Base-by-base conservation (phyloP, 2,329 filamentous ascomycete species). In the Botrytis fabae region DNA sequence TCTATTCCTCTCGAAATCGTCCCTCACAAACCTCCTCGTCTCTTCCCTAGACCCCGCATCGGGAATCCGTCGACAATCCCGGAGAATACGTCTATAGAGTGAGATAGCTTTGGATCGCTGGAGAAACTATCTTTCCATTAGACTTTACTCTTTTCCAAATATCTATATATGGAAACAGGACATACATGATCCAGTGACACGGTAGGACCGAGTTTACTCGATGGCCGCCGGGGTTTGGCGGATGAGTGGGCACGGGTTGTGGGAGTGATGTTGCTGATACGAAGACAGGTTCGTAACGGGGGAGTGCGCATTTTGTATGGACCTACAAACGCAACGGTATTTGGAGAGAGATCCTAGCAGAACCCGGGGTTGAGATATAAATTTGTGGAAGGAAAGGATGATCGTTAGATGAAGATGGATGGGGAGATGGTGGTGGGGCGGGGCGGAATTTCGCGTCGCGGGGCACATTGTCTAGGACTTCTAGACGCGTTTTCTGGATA, bases 1-100 rank as follows among this genome's bases (percentile, higher is more conserved):
- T 38, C 85, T 85, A 77, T 90, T 86, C 73, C 88, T 84, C 80
- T 90, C 87, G 78, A 91, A 90, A 78, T 91, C 89, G 73, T 86
- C 85, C 32, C 88, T 85, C 51, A 85, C 89, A 80, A 86, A 90
- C 71, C 81, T 82, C 72, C 85, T 83, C 10, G 88, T 89, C 79
- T 91, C 89, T n/a, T 82, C 81, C 68, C 85, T 86, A 8, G 87
- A 87, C 4, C 77, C 80, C 12, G 82, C 79, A 77, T 91, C 87
- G 25, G 76, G 71, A 73, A 91, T 90, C 72, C 81, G 82, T 48
- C 82, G 82, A 2, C 86, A 88, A 74, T 85, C 85, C 38, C 89
- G 86, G 48, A 91, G 79, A 71, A 91, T 86, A 28, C 82, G 84
- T 51, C 89, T 85, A 80, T 90, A 91, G 62, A 91, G 82, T 0